Evolutionary conservation across 2,329 filamentous ascomycete genomes (phyloP).

Genomic region (Tolypocladium paradoxum): DNA sequence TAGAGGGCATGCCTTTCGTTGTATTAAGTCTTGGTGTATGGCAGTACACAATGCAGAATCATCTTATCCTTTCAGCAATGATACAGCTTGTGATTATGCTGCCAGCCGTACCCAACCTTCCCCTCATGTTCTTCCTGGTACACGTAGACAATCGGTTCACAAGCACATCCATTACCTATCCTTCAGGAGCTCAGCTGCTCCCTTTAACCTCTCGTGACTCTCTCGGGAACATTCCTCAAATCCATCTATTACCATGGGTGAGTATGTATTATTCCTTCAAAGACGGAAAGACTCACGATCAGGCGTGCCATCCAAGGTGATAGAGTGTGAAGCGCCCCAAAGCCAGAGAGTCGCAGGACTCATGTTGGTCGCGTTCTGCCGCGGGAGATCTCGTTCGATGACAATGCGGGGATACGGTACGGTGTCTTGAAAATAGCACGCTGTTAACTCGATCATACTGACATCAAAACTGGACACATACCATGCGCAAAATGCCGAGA

Average conservation of each 20-base stretch:
- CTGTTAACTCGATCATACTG: neutral
- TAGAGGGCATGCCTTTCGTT: too few relatives aligned
- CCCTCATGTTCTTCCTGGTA: too few relatives aligned
- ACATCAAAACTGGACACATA: neutral
- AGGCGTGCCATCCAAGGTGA: slow-evolving; percentile 9
- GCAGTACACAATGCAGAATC: too few relatives aligned
- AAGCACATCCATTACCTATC: slow-evolving; percentile 2
- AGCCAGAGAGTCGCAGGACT: slow-evolving; percentile 10
- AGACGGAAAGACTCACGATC: slow-evolving; percentile 5
- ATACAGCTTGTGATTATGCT: too few relatives aligned
- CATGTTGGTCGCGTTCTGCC: slow-evolving; percentile 1
- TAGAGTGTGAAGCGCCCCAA: slow-evolving; percentile 8
- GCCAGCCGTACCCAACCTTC: too few relatives aligned
- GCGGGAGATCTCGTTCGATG: slow-evolving; percentile 6
- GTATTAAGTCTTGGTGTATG: too few relatives aligned
- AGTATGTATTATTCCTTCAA: neutral
- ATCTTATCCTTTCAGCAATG: too few relatives aligned
- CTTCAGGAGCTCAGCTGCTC: slow-evolving; percentile 3
- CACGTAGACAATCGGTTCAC: neutral
- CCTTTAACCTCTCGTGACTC: slow-evolving; percentile 4
- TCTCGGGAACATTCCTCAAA: slow-evolving; percentile 4
- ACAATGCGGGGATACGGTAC: slow-evolving; percentile 5
- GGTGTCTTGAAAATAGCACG: neutral
- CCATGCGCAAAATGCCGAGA: neutral
- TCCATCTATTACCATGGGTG: neutral